Conservation (phyloP, 2,329 filamentous ascomycete genomes). For the Penicillium sp. region DNA sequence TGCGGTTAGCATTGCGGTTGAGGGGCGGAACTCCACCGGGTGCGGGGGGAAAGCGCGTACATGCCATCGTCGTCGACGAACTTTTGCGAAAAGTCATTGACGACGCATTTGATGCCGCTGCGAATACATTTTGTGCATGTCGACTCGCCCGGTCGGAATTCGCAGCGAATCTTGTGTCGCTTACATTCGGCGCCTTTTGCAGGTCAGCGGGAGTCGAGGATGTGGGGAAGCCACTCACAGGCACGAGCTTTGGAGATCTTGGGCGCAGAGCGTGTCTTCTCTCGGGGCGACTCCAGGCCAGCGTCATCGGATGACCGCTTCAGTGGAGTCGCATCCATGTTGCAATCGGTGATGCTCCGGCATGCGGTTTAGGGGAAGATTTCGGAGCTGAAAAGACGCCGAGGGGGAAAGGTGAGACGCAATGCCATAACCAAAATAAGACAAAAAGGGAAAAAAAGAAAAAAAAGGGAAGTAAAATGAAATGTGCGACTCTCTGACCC, state of each 20-base stretch:
- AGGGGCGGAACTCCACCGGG: background rate
- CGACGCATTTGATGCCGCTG: constrained; percentile 54
- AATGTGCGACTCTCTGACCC: constrained; percentile 1
- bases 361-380: constrained; percentile 20
- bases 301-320: constrained; percentile 42
- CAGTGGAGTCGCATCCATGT: constrained; percentile 31
- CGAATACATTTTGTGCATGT: constrained; percentile 54
- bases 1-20: constrained; percentile 3
- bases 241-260: constrained; percentile 46
- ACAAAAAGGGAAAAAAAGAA: background rate
- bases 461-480: background rate
- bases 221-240: constrained; percentile 32
- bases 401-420: background rate
- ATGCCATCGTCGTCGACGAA: constrained; percentile 57
- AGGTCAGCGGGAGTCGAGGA: background rate
- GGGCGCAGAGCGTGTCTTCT: constrained; percentile 29
- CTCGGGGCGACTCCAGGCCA: constrained; percentile 33
- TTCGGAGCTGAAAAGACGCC: constrained; percentile 16
- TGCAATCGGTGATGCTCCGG: constrained; percentile 26
- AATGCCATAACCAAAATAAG: too few relatives aligned
- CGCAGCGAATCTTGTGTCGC: constrained; percentile 58
- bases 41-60: constrained; percentile 36
- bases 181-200: constrained; percentile 52
- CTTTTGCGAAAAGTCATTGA: constrained; percentile 59
- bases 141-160: constrained; percentile 49